A percentile compares a stretch with the other conserved stretches of the same genome.
Evolutionary conservation across 2,329 filamentous ascomycete species (phyloP).

Genomic region (Sporothrix brasiliensis): DNA sequence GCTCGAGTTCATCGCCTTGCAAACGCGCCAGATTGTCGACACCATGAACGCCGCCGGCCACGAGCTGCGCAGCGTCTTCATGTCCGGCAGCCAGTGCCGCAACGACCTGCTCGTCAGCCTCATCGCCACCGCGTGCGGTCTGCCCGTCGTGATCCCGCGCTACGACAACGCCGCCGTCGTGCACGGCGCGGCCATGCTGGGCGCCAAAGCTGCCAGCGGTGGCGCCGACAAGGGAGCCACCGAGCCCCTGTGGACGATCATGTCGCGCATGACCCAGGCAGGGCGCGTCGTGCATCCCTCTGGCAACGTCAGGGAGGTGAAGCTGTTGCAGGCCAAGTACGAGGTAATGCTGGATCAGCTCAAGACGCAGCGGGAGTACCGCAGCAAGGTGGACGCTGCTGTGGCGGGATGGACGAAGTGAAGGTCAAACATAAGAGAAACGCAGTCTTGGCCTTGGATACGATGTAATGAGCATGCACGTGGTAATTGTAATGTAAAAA

Average conservation of each 20-base stretch:
- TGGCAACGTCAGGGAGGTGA: constrained; percentile 71
- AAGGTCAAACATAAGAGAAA: constrained; percentile 18
- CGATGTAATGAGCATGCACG: constrained; percentile 12
- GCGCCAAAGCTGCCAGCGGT: constrained; percentile 91
- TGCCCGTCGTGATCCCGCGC: constrained; percentile 89
- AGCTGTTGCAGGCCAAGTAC: constrained; percentile 84
- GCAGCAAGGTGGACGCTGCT: constrained; percentile 73
- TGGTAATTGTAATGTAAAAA: background rate
- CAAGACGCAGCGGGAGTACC: constrained; percentile 79
- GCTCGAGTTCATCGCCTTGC: constrained; percentile 97
- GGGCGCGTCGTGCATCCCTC: constrained; percentile 80
- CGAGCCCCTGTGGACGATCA: constrained; percentile 91
- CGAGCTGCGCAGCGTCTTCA: constrained; percentile 89
- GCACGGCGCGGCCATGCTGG: constrained; percentile 97
- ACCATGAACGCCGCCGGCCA: constrained; percentile 92
- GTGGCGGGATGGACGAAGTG: constrained; percentile 45
- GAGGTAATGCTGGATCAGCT: constrained; percentile 95
- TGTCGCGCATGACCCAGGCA: constrained; percentile 96
- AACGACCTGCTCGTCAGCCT: constrained; percentile 90
- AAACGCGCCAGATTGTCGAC: constrained; percentile 93
- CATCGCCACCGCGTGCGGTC: constrained; percentile 84
- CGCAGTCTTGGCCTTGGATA: background rate
- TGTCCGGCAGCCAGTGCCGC: constrained; percentile 97
- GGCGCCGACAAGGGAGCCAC: constrained; percentile 75
- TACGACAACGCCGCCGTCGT: constrained; percentile 96